Evolutionary conservation across 805 yeast genomes (phyloP), one percentile per base, ranked within the genome.

Genomic region (Candida maesae): DNA sequence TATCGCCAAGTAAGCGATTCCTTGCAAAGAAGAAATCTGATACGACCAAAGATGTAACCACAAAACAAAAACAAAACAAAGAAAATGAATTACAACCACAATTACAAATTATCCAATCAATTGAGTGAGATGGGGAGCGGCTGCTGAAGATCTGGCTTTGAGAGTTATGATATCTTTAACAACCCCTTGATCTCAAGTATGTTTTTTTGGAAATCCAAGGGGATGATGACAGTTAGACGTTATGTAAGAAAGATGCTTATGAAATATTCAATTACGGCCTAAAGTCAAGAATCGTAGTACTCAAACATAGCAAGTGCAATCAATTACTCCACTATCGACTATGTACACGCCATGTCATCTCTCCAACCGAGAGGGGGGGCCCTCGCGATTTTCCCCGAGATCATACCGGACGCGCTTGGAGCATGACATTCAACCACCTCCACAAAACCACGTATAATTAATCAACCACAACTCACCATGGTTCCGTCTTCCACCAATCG

Each of bases 1-100:
- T 56, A 80, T 83, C 65, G 88, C 86, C 57, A 81, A 83, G 70
- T 81, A 77, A 61, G 35, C 21, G 16, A 26, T 15, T 10, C 16
- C 8, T 35, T 27, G 27, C 33, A 35, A n/a, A n/a, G n/a, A 18
- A 28, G 13, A 16, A 12, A 15, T 8, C 31, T 14, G 31, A 28
- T 16, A 28, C 31, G 31, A 28, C n/a, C 19, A 28, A n/a, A 28
- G 9, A 23, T 5, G 9, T 14, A 14, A 14, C 5, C 14, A 21
- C 11, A 19, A 32, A 20, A 21, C 19, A n/a, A 10, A 17, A 5
- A 28, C 10, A 28, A 16, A 28, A 10, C 11, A 30, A 11, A 30
- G n/a, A n/a, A n/a, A n/a, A n/a, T n/a, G n/a, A n/a, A n/a, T n/a
- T n/a, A n/a, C n/a, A n/a, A n/a, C n/a, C n/a, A n/a, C 20, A 30